Base-by-base conservation (phyloP, 306 rosid species). In the Pachyrhizus erosus region DNA sequence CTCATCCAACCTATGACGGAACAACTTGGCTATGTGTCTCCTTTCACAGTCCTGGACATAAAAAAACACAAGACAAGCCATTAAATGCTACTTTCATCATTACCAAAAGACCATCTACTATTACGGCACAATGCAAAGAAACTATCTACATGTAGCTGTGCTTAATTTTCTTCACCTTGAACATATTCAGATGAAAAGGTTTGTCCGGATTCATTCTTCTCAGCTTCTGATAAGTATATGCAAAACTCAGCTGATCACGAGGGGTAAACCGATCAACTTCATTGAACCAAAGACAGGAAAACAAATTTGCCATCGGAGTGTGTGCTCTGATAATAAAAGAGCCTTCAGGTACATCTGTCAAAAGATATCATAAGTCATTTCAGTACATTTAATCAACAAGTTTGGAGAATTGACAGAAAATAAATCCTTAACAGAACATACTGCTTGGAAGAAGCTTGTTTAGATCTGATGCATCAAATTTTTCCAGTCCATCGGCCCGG, bases 221-320 rank as follows among this genome's bases (percentile, higher is more conserved):
- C 89, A 96, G 88, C 91, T 96, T 96, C 86, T 93, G 99, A 75
- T 87, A 92, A 37, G 98, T 96, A 79, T 93, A 89, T 3, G 99
- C 94, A 40, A 93, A 93, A 86, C 99, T 96, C 58, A 96, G 94
- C 89, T 96, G 99, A 86, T 96, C 99, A 79, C 99, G 97, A 68
- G 99, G 97, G 62, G 99, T 96, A 85, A 96, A 96, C 42, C 92
- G 91, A 15, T 92, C 98, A 49, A 96, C 92, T 85, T 92, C 98
- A 73, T 96, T 93, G 90, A 92, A 96, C 99, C 99, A 96, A 70
- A 96, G 96, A 85, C 99, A 96, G 26, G 96, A 92, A 87, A 96
- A 93, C 83, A 96, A 87, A 84, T 96, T 96, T 64, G 99, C 87
- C 98, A 93, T 92, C 51, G 99, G 96, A 61, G 99, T 96, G 87